A percentile compares a stretch with the other conserved stretches of the same genome.
Evolutionary conservation across 352 stramenopile species (phyloP).

Genomic region (Saprolegnia parasitica): DNA sequence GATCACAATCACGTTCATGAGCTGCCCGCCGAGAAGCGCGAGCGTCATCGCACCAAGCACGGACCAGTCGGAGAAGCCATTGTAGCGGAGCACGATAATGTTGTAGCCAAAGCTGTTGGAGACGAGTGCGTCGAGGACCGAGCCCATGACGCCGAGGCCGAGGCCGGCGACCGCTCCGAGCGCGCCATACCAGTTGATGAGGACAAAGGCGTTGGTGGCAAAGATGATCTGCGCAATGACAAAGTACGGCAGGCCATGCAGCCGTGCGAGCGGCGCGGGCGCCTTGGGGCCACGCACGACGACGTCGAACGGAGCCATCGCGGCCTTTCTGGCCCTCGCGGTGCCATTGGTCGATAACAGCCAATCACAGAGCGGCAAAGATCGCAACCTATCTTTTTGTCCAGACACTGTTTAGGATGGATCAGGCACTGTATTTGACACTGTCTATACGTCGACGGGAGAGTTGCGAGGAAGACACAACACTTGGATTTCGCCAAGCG

Average conservation of each 20-base stretch:
- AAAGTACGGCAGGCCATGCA: slow-evolving; percentile 4
- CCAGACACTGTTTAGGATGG: too few relatives aligned
- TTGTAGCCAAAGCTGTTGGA: slow-evolving; percentile 3
- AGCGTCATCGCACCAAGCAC: neutral
- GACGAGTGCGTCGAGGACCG: neutral
- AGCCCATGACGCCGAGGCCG: neutral
- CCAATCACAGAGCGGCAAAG: too few relatives aligned
- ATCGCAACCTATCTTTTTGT: too few relatives aligned
- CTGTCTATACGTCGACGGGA: too few relatives aligned
- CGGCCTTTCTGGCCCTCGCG: too few relatives aligned
- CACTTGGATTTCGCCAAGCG: too few relatives aligned
- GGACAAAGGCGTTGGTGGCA: neutral
- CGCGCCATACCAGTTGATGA: neutral
- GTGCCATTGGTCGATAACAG: too few relatives aligned
- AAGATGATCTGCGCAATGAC: neutral
- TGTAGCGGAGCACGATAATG: neutral
- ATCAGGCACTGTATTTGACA: too few relatives aligned
- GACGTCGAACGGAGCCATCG: neutral
- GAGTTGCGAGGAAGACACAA: too few relatives aligned
- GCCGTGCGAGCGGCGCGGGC: neutral
- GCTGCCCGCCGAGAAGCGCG: neutral
- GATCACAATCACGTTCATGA: neutral
- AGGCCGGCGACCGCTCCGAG: neutral
- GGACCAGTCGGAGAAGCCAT: slow-evolving; percentile 10
- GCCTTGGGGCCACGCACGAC: neutral